These are phyloP conservation scores for Aegilops sharonensis DNA, from an alignment of 176 grass and related monocot species.

Conservation along the genomic window DNA sequence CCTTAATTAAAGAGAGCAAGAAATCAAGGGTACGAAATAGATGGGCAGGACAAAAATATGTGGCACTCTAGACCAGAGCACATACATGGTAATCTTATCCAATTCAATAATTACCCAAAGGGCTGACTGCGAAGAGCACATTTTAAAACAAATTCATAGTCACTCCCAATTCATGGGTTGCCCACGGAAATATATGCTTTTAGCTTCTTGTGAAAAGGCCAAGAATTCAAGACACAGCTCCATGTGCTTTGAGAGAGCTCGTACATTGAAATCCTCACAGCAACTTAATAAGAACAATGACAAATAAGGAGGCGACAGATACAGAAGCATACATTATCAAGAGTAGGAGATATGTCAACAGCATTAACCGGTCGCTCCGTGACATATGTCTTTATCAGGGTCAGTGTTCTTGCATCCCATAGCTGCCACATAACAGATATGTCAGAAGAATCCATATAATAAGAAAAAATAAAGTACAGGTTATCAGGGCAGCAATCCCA, in stretches of 20 bases:
- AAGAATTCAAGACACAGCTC: not conserved
- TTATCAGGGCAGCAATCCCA: not conserved
- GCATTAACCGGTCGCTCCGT: conserved; percentile 89
- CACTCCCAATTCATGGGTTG: not conserved
- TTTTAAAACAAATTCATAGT: not conserved
- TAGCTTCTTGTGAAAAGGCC: not conserved
- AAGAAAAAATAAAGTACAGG: not conserved
- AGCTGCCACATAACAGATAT: conserved; percentile 38
- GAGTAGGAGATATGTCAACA: conserved; percentile 81
- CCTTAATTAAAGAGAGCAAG: not conserved
- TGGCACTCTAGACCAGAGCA: not conserved
- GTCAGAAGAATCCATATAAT: not conserved
- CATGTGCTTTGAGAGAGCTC: not conserved
- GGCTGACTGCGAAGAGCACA: not conserved
- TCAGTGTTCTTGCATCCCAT: conserved; percentile 76
- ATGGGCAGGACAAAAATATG: not conserved
- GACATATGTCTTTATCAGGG: conserved; percentile 74
- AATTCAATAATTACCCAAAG: not conserved
- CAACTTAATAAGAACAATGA: not conserved
- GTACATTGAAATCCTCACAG: not conserved
- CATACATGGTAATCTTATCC: not conserved
- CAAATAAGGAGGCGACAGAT: not conserved
- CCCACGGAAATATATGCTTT: not conserved
- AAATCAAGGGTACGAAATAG: not conserved
- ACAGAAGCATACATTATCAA: conserved; percentile 65